Percentiles rank a stretch among this genome's conserved stretches.
These are phyloP conservation scores for Cercospora berteroae DNA, from an alignment of 2,329 filamentous ascomycete species.

Conservation along the genomic window DNA sequence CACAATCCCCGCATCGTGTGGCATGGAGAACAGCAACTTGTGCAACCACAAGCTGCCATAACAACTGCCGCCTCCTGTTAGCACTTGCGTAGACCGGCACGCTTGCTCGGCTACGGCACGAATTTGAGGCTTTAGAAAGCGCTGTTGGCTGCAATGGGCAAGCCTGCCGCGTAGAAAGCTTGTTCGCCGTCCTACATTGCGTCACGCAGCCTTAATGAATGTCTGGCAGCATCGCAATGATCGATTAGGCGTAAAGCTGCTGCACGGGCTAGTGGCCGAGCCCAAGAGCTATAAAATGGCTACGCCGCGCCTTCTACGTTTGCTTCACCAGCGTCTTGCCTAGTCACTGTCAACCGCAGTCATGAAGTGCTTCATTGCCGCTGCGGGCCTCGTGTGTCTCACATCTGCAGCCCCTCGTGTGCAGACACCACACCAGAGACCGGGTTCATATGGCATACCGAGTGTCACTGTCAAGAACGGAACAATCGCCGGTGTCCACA, in stretches of 20 bases:
- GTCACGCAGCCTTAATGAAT: not conserved
- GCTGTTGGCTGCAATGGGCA: not conserved
- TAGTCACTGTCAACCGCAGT: not conserved
- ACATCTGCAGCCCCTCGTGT: conserved; percentile 11
- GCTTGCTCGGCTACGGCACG: not conserved
- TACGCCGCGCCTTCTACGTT: not conserved
- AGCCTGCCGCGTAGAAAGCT: not conserved
- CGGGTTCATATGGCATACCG: conserved; percentile 25
- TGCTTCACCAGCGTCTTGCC: not conserved
- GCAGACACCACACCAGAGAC: conserved; percentile 1
- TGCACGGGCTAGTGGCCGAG: not conserved
- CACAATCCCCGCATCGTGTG: conserved; percentile 3
- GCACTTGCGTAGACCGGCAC: not conserved
- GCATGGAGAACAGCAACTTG: not conserved
- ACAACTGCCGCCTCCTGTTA: conserved; percentile 4
- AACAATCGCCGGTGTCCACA: conserved; percentile 42
- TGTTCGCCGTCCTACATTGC: not conserved
- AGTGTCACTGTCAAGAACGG: conserved; percentile 45
- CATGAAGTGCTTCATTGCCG: conserved; percentile 17
- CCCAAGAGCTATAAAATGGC: conserved; percentile 13
- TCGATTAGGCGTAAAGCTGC: conserved; percentile 5
- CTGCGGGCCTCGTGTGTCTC: conserved; percentile 13
- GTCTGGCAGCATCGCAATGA: not conserved
- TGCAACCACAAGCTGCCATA: not conserved
- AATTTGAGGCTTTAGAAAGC: not conserved